Conservation (phyloP, 2,329 filamentous ascomycete species). For the Rhexocercosporidium sp. region DNA sequence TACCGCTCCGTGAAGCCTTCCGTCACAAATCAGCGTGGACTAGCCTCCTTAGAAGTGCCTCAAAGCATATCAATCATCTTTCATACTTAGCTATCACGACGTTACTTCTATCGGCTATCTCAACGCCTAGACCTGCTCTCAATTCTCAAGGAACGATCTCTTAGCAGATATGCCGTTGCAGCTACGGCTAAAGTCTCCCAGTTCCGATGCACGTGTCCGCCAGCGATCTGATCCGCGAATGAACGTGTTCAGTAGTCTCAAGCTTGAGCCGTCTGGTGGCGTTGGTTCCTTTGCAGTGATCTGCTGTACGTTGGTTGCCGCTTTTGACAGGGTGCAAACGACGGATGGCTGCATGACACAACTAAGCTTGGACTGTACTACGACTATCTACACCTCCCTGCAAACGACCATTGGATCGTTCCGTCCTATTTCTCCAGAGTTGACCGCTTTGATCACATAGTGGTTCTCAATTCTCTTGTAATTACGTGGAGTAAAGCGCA, state of each 20-base stretch:
- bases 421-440: constrained; percentile 17
- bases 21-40: constrained; percentile 18
- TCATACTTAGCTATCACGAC: constrained; percentile 12
- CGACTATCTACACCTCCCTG: constrained; percentile 13
- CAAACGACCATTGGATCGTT: constrained; percentile 31
- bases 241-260: constrained; percentile 35
- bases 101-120: neutral
- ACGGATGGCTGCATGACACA: constrained; percentile 30
- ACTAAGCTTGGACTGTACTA: constrained; percentile 26
- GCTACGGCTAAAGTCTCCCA: constrained; percentile 23
- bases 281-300: constrained; percentile 19
- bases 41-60: neutral
- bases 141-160: constrained; percentile 6
- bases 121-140: constrained; percentile 19
- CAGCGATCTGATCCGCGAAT: constrained; percentile 25
- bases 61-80: constrained; percentile 20
- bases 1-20: constrained; percentile 23
- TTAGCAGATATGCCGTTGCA: constrained; percentile 17
- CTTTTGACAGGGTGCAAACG: constrained; percentile 32
- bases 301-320: constrained; percentile 18
- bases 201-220: constrained; percentile 31
- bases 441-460: constrained; percentile 31
- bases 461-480: constrained; percentile 10
- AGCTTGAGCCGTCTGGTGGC: constrained; percentile 19
- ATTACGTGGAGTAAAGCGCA: neutral